A percentile compares a stretch with the other conserved stretches of the same genome.
Evolutionary conservation across 257 asterid species (phyloP).

Genomic region (Apocynum venetum): DNA sequence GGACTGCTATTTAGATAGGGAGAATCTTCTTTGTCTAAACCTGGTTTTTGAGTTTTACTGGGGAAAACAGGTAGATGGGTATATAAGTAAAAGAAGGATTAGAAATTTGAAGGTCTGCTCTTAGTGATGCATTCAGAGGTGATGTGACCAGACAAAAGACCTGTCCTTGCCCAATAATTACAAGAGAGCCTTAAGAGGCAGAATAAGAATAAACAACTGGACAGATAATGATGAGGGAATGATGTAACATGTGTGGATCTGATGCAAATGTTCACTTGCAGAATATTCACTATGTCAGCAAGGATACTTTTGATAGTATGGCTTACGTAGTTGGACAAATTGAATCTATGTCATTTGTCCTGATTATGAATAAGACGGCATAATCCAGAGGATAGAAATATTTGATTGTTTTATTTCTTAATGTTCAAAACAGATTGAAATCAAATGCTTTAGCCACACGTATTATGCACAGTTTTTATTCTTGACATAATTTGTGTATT

Average conservation of each 20-base stretch:
- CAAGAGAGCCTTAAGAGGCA: conserved; percentile 26
- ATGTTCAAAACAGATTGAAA: background rate
- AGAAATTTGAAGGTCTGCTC: conserved; percentile 23
- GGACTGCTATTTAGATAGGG: conserved; percentile 6
- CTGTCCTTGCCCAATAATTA: conserved; percentile 52
- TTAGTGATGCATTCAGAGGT: conserved; percentile 32
- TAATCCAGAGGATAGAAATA: background rate
- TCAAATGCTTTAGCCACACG: background rate
- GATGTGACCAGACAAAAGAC: conserved; percentile 47
- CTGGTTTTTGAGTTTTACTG: conserved; percentile 1
- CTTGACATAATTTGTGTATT: background rate
- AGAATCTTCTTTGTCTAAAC: conserved; percentile 21
- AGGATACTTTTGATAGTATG: conserved; percentile 12
- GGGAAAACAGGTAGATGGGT: conserved; percentile 19
- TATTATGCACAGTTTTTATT: background rate
- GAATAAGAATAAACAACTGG: conserved; percentile 25
- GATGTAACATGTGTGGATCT: conserved; percentile 55
- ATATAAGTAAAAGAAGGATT: conserved; percentile 21
- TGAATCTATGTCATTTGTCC: conserved; percentile 5
- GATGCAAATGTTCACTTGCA: conserved; percentile 20
- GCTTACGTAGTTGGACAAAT: background rate
- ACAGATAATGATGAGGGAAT: conserved; percentile 32
- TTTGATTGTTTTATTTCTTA: background rate
- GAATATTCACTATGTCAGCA: conserved; percentile 24
- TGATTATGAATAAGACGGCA: background rate